These are phyloP conservation scores for Hymenoscyphus scutula DNA, from an alignment of 2,329 filamentous ascomycete species.

Conservation along the genomic window DNA sequence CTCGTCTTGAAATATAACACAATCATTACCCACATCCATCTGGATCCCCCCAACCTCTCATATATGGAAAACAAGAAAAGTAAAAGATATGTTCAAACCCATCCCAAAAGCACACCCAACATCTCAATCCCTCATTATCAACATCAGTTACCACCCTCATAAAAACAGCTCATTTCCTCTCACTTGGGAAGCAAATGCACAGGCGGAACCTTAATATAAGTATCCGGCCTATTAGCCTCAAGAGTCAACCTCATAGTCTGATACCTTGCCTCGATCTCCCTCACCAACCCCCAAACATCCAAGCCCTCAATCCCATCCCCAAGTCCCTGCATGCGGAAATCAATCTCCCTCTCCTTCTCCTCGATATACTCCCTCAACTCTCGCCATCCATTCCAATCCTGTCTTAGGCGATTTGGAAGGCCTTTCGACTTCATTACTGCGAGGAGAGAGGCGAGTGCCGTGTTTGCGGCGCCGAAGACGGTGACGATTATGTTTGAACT, in stretches of 20 bases:
- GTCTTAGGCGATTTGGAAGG: conserved; percentile 45
- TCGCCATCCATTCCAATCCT: conserved; percentile 45
- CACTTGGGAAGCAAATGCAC: neutral
- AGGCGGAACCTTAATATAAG: conserved; percentile 35
- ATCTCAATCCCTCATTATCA: neutral
- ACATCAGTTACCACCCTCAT: neutral
- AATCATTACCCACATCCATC: neutral
- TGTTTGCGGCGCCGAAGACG: conserved; percentile 59
- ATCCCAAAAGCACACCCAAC: neutral
- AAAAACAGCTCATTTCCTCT: neutral
- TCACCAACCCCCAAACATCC: conserved; percentile 21
- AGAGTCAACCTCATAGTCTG: conserved; percentile 43
- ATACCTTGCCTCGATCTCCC: conserved; percentile 37
- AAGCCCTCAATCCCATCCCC: conserved; percentile 42
- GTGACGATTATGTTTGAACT: conserved; percentile 52
- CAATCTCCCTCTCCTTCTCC: conserved; percentile 42
- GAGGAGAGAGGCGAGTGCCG: conserved; percentile 58
- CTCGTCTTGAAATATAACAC: neutral
- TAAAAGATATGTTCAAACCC: neutral
- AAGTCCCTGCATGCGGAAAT: conserved; percentile 40
- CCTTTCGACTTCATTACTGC: conserved; percentile 53
- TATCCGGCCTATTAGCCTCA: conserved; percentile 43
- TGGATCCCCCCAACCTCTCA: neutral
- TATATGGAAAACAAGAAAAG: neutral
- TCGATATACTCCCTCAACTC: conserved; percentile 52